Evolutionary conservation across 306 rosid genomes (phyloP), one percentile per base, ranked within the genome.

Genomic region (Glycine tomentella): DNA sequence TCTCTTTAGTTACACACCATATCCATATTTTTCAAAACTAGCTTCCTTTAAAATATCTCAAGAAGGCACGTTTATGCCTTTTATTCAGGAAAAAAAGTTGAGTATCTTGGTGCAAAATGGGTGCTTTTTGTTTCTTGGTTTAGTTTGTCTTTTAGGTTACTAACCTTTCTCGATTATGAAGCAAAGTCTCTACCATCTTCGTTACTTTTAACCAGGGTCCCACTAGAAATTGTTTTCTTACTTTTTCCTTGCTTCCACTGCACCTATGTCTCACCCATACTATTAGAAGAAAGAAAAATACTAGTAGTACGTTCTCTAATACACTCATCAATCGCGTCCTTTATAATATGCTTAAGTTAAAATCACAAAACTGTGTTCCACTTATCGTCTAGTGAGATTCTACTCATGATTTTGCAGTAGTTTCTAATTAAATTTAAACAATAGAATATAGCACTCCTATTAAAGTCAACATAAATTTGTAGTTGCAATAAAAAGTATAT

Each of bases 61-160:
- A 25, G 31, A 25, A 25, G 31, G 31, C 31, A 25, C 1, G 31
- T 25, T 25, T 25, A 25, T 25, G 31, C 31, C 34, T 89, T 38
- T 78, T 98, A 83, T 97, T 98, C 2, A 87, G 97, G 80, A 93
- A 93, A 97, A 93, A 93, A 36, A 36, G 40, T 36, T 36, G 40
- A 36, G 5, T 36, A 36, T 36, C 40, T 36, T 36, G 40, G 40
- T 36, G 40, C 87, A 36, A 2, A 36, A 36, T 36, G 40, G 40
- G 5, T 36, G 40, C 5, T 3, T 36, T 36, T 3, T 36, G 40
- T 36, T 36, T 36, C 40, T 3, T 36, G 40, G 40, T 36, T 36
- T 36, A 36, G 3, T 36, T 36, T 36, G 5, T 36, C 3, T 36
- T 36, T 36, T 36, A 36, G 40, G 40, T 4, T 36, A 36, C 40